phyloP scores from a whole-genome alignment of 805 yeast species.

The Candida khao-thaluensis region DNA sequence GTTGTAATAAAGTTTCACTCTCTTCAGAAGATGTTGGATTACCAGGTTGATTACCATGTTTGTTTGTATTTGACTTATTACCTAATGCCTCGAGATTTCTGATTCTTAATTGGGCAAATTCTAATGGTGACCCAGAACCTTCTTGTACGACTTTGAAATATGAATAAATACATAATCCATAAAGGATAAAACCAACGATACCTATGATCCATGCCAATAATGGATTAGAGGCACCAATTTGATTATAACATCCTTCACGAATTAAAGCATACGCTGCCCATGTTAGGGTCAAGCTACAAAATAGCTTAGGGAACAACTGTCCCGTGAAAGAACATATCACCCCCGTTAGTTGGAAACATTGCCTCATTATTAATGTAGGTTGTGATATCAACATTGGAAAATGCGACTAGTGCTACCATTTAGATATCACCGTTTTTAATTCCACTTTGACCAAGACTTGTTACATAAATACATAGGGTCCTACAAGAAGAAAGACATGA shows the following conservation, averaged over 20 bases:
- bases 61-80: background rate
- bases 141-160: conserved; percentile 51
- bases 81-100: conserved; percentile 12
- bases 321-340: conserved; percentile 15
- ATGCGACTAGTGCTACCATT: background rate
- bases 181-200: conserved; percentile 27
- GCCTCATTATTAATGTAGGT: conserved; percentile 21
- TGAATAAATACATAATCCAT: conserved; percentile 42
- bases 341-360: conserved; percentile 12
- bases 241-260: conserved; percentile 16
- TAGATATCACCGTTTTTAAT: too few relatives aligned
- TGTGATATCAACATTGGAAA: conserved; percentile 23
- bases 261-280: conserved; percentile 49
- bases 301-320: conserved; percentile 47
- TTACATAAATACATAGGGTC: too few relatives aligned
- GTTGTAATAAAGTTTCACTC: conserved; percentile 6
- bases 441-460: too few relatives aligned
- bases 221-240: conserved; percentile 15
- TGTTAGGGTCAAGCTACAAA: conserved; percentile 41
- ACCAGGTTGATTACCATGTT: background rate
- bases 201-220: conserved; percentile 18
- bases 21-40: conserved; percentile 1
- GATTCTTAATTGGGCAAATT: conserved; percentile 46
- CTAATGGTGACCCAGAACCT: conserved; percentile 70
- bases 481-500: too few relatives aligned